Percentiles rank a stretch among this genome's conserved stretches.
Evolutionary conservation across 345 rosid genomes (phyloP).

Genomic region (Linum lewisii): DNA sequence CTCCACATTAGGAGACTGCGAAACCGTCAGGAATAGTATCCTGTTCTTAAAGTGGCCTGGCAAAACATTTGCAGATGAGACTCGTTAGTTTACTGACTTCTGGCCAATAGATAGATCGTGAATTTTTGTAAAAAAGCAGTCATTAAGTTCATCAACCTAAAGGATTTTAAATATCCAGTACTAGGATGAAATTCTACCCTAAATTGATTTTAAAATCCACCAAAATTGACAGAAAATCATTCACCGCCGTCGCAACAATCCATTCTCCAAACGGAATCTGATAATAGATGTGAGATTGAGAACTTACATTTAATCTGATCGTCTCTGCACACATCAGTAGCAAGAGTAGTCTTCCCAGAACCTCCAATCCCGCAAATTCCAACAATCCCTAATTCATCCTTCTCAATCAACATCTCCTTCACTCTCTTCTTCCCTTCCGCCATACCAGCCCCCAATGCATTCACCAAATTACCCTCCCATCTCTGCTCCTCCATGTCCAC

Average conservation of each 20-base stretch:
- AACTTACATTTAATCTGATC: slow-evolving; percentile 45
- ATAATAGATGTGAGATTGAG: slow-evolving; percentile 5
- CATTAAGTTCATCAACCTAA: too few species aligned
- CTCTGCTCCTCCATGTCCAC: slow-evolving; percentile 36
- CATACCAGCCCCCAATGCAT: slow-evolving; percentile 32
- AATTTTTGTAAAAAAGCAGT: too few species aligned
- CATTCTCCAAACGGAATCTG: background rate
- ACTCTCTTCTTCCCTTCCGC: slow-evolving; percentile 62
- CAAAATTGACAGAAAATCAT: too few species aligned
- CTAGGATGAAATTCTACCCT: background rate
- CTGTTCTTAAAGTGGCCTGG: slow-evolving; percentile 44
- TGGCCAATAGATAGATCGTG: too few species aligned
- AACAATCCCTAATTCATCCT: slow-evolving; percentile 28
- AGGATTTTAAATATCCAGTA: too few species aligned
- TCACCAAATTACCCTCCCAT: slow-evolving; percentile 27
- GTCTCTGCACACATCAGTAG: slow-evolving; percentile 53
- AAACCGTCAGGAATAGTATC: slow-evolving; percentile 65
- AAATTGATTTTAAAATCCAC: background rate
- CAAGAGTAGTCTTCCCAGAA: slow-evolving; percentile 85
- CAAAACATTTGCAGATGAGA: background rate
- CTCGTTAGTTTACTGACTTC: too few species aligned
- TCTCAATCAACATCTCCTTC: slow-evolving; percentile 54
- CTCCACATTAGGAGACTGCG: slow-evolving; percentile 70
- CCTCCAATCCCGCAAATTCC: slow-evolving; percentile 86
- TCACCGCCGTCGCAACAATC: background rate